These are phyloP conservation scores for Solanum arcanum DNA, from an alignment of 257 asterid genomes.

Conservation along the genomic window DNA sequence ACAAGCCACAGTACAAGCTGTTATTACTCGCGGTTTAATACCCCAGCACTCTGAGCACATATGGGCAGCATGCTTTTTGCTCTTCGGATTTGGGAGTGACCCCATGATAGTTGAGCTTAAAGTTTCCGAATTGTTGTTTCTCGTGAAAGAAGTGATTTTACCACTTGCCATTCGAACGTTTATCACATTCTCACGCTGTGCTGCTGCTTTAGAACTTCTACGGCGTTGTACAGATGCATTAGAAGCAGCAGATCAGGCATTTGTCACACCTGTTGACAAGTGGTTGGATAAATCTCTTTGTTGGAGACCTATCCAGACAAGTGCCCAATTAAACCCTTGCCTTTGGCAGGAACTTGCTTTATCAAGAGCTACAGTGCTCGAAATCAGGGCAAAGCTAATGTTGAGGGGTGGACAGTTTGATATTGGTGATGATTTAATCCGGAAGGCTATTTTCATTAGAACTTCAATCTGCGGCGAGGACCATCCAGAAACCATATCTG, in stretches of 20 bases:
- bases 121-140: constrained; percentile 40
- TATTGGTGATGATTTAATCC: constrained; percentile 69
- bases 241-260: constrained; percentile 69
- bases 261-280: constrained; percentile 67
- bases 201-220: constrained; percentile 63
- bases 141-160: constrained; percentile 54
- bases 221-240: constrained; percentile 72
- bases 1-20: constrained; percentile 59
- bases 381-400: constrained; percentile 85
- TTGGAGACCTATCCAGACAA: constrained; percentile 77
- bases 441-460: constrained; percentile 78
- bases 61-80: constrained; percentile 77
- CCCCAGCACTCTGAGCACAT: constrained; percentile 48
- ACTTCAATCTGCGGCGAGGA: constrained; percentile 83
- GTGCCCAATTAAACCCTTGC: constrained; percentile 80
- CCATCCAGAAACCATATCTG: constrained; percentile 85
- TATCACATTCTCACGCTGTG: constrained; percentile 56
- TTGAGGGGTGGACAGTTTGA: constrained; percentile 82
- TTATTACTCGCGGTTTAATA: constrained; percentile 30
- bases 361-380: constrained; percentile 75
- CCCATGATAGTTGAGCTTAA: constrained; percentile 56
- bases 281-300: constrained; percentile 86
- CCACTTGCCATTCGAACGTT: constrained; percentile 65
- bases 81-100: constrained; percentile 61
- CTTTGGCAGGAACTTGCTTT: constrained; percentile 94